Evolutionary conservation across 805 yeast species (phyloP).

Genomic region (Barnettozyma vustinii): DNA sequence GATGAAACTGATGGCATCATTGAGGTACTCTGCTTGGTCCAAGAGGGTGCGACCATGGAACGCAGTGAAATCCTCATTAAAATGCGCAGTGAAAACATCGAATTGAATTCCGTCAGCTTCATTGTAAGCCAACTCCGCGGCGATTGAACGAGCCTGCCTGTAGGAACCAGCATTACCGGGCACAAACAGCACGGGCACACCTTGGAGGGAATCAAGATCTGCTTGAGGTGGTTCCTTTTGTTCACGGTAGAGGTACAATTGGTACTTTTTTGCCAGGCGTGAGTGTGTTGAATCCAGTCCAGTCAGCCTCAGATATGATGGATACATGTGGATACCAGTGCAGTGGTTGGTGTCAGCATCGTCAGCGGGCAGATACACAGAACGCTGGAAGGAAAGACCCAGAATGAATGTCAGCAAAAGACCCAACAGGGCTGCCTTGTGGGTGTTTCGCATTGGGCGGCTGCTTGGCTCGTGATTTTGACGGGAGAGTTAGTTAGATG

Average conservation of each 20-base stretch:
- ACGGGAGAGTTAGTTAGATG: neutral
- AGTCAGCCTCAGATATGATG: slow-evolving; percentile 70
- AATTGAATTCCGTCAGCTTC: slow-evolving; percentile 31
- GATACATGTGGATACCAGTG: slow-evolving; percentile 70
- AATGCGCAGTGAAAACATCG: slow-evolving; percentile 89
- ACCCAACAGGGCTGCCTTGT: slow-evolving; percentile 3
- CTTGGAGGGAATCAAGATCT: slow-evolving; percentile 35
- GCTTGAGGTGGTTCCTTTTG: slow-evolving; percentile 56
- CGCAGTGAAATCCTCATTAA: slow-evolving; percentile 94
- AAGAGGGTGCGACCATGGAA: slow-evolving; percentile 90
- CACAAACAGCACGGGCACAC: slow-evolving; percentile 85
- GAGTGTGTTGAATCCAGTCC: slow-evolving; percentile 72
- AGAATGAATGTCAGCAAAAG: neutral
- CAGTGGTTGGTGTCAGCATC: slow-evolving; percentile 34
- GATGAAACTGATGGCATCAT: slow-evolving; percentile 80
- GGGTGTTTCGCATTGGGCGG: neutral
- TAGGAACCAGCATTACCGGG: slow-evolving; percentile 98
- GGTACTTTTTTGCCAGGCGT: slow-evolving; percentile 71
- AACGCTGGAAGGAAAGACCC: neutral
- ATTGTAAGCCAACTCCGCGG: slow-evolving; percentile 60
- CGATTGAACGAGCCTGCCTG: slow-evolving; percentile 86
- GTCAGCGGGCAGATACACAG: neutral
- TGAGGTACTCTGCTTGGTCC: slow-evolving; percentile 89
- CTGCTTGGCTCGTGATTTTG: neutral
- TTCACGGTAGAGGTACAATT: slow-evolving; percentile 82